A percentile compares a stretch with the other conserved stretches of the same genome.
These are phyloP conservation scores for Sequoiadendron giganteum DNA, from an alignment of 75 land plant genomes.

Conservation along the genomic window DNA sequence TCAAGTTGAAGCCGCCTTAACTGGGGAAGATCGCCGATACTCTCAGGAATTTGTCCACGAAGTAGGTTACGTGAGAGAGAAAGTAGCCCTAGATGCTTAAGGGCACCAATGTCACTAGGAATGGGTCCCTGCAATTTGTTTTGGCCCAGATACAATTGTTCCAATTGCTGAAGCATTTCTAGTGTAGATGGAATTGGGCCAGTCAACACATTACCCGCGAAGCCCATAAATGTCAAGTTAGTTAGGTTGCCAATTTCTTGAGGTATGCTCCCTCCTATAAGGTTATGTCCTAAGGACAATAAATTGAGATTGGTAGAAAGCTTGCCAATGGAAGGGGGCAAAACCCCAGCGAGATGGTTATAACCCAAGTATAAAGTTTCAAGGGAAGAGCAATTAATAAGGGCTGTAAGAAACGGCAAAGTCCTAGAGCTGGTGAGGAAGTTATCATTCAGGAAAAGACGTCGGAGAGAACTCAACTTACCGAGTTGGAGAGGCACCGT, in stretches of 20 bases:
- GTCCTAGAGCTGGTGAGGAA: slow-evolving; percentile 19
- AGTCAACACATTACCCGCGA: neutral
- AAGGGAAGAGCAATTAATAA: too few species aligned
- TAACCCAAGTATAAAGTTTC: too few species aligned
- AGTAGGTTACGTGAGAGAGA: slow-evolving; percentile 22
- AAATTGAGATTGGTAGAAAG: neutral
- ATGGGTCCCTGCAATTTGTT: slow-evolving; percentile 16
- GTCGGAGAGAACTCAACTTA: neutral
- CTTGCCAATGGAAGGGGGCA: slow-evolving; percentile 32
- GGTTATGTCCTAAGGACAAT: too few species aligned
- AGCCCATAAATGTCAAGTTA: too few species aligned
- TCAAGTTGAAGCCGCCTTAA: too few species aligned
- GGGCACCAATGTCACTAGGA: slow-evolving; percentile 32
- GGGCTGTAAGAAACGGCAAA: neutral
- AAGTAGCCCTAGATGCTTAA: slow-evolving; percentile 13
- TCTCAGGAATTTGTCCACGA: slow-evolving; percentile 10
- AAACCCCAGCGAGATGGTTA: slow-evolving; percentile 15
- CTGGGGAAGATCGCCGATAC: too few species aligned
- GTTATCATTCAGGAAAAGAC: neutral
- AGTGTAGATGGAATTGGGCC: slow-evolving; percentile 18
- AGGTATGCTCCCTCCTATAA: too few species aligned
- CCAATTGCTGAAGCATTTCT: slow-evolving; percentile 22
- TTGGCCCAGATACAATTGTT: slow-evolving; percentile 12
- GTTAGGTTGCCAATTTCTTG: too few species aligned
- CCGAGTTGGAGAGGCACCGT: too few species aligned